Conservation (phyloP, 1,284 basidiomycete species). For the Heterobasidion irregulare region DNA sequence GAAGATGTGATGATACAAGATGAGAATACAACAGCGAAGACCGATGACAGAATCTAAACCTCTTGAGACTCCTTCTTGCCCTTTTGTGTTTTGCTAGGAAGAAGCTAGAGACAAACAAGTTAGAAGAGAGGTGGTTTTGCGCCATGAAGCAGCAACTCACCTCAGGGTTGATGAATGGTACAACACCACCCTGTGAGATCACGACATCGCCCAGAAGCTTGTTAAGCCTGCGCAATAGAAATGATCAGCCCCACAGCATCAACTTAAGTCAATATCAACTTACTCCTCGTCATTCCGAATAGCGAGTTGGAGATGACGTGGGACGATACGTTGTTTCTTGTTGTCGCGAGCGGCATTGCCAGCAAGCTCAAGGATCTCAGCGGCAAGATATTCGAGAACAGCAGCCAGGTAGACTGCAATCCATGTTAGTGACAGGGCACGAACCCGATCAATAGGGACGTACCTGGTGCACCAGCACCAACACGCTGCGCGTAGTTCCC, state of each 20-base stretch:
- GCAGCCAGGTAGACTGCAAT: slow-evolving; percentile 65
- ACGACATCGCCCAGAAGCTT: slow-evolving; percentile 79
- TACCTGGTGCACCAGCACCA: slow-evolving; percentile 54
- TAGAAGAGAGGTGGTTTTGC: background rate
- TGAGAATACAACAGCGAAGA: background rate
- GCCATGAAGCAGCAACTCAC: background rate
- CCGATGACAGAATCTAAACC: background rate
- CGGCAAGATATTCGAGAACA: slow-evolving; percentile 64
- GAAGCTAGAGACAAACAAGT: background rate
- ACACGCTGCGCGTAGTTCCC: slow-evolving; percentile 61
- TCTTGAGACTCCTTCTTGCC: background rate
- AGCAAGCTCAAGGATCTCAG: slow-evolving; percentile 72
- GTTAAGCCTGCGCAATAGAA: slow-evolving; percentile 36
- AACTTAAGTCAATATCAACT: slow-evolving; percentile 16
- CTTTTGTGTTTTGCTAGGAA: background rate
- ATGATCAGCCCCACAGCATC: background rate
- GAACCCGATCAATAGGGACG: slow-evolving; percentile 14
- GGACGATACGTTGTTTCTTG: slow-evolving; percentile 88
- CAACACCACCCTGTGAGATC: slow-evolving; percentile 89
- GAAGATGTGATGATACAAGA: background rate
- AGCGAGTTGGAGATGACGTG: slow-evolving; percentile 84
- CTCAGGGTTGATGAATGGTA: slow-evolving; percentile 54
- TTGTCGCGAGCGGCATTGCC: slow-evolving; percentile 64
- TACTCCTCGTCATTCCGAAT: slow-evolving; percentile 85
- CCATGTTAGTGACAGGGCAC: background rate